phyloP scores from a whole-genome alignment of 441 rosid genomes.

The Viola pubescens region DNA sequence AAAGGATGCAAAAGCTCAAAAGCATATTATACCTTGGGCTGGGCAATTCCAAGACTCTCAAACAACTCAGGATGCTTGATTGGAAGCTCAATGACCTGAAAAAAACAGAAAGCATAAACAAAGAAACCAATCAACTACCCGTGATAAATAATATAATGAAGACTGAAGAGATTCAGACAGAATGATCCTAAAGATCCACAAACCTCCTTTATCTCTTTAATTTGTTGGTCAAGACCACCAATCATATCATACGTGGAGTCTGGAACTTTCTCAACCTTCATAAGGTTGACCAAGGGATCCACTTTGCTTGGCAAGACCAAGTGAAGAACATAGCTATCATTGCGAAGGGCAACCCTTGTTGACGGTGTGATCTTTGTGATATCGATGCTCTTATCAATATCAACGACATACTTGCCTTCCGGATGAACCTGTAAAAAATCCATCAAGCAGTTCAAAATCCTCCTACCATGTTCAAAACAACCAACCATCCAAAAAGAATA shows the following conservation, averaged over 20 bases:
- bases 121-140: slow-evolving; percentile 6
- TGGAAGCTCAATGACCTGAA: slow-evolving; percentile 89
- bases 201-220: slow-evolving; percentile 94
- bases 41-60: slow-evolving; percentile 93
- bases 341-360: slow-evolving; percentile 96
- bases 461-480: neutral
- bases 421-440: slow-evolving; percentile 76
- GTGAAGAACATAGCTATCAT: slow-evolving; percentile 96
- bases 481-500: neutral
- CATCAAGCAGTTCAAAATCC: neutral
- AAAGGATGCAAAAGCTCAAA: slow-evolving; percentile 3
- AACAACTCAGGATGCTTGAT: slow-evolving; percentile 85
- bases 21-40: slow-evolving; percentile 55
- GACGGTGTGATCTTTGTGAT: slow-evolving; percentile 92
- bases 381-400: slow-evolving; percentile 86
- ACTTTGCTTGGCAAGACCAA: slow-evolving; percentile 91
- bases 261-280: slow-evolving; percentile 97
- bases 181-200: neutral
- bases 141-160: neutral
- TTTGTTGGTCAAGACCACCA: slow-evolving; percentile 93
- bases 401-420: slow-evolving; percentile 96
- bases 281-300: slow-evolving; percentile 86
- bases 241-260: slow-evolving; percentile 97
- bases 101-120: slow-evolving; percentile 11
- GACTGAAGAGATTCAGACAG: neutral